Base-by-base conservation (phyloP, 2,329 filamentous ascomycete genomes). In the Aspergillus arachidicola region DNA sequence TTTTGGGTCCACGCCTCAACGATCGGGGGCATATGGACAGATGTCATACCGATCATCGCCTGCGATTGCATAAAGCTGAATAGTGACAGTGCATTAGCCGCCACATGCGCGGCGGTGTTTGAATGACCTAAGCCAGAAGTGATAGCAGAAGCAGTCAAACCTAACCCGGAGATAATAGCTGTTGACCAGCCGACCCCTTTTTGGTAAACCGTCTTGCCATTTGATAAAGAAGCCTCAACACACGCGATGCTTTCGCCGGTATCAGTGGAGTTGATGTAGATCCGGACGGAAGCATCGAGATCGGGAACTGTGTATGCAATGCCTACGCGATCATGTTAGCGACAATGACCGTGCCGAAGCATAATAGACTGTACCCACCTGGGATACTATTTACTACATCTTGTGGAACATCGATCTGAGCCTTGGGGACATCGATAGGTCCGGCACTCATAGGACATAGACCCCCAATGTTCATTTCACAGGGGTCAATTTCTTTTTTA, bases 61-160 rank as follows among this genome's bases (percentile, higher is more conserved):
- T 97, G 94, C 5, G 92, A 89, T 80, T 98, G 94, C 85, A 97
- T 97, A 80, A 95, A 97, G 65, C 91, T 88, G 75, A 97, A 96
- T 34, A 98, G 88, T n/a, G 94, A 95, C 66, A 97, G 86, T 4
- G 94, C 93, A 74, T 96, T 97, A 60, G 94, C 91, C 60, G 94
- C 94, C 67, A 98, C 92, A 79, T 98, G 94, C 57, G 94, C 93
- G 54, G 94, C 94, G 6, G 94, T 94, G 77, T 97, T 97, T 57
- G 92, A 92, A 78, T 97, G 93, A 12, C 94, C 94, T 5, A 97
- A 83, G 36, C 93, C 93, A 32, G 93, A 97, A 34, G 94, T 91
- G 67, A 97, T 86, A 65, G 93, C 94, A 50, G 94, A 97, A 10
- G 93, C 90, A 56, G 93, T 84, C 54, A 97, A 84, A 69, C 91